phyloP scores from a whole-genome alignment of 768 basidiomycete genomes.

The Russula lepida region DNA sequence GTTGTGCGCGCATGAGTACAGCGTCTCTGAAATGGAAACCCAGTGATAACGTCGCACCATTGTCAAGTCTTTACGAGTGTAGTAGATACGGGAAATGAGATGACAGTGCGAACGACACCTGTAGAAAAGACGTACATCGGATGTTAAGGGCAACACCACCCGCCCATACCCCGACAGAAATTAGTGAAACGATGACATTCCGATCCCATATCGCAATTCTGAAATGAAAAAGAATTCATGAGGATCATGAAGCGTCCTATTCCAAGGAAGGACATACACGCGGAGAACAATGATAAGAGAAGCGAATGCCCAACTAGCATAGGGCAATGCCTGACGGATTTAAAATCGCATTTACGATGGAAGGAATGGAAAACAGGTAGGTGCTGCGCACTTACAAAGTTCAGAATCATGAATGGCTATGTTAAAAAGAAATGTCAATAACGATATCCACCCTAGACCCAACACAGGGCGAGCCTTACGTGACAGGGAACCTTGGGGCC shows the following conservation, averaged over 20 bases:
- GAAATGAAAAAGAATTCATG: background rate
- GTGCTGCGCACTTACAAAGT: background rate
- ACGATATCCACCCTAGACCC: background rate
- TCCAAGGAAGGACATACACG: background rate
- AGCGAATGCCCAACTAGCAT: constrained; percentile 1
- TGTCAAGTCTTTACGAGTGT: background rate
- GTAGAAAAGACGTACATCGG: background rate
- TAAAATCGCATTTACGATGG: background rate
- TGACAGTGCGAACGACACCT: background rate
- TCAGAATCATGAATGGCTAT: background rate
- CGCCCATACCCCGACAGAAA: background rate
- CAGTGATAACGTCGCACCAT: background rate
- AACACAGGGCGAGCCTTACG: background rate
- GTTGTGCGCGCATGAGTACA: background rate
- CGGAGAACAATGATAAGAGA: background rate
- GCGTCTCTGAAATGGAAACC: background rate
- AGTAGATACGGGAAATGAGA: background rate
- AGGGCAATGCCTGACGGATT: background rate
- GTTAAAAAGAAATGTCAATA: background rate
- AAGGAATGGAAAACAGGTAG: background rate
- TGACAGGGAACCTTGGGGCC: background rate
- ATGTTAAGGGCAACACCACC: background rate
- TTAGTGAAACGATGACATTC: background rate
- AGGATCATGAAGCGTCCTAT: background rate
- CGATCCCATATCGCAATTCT: constrained; percentile 6